Percentiles rank a stretch among this genome's conserved stretches.
Conservation (phyloP, 768 basidiomycete species). For the Filobasidium floriforme region DNA sequence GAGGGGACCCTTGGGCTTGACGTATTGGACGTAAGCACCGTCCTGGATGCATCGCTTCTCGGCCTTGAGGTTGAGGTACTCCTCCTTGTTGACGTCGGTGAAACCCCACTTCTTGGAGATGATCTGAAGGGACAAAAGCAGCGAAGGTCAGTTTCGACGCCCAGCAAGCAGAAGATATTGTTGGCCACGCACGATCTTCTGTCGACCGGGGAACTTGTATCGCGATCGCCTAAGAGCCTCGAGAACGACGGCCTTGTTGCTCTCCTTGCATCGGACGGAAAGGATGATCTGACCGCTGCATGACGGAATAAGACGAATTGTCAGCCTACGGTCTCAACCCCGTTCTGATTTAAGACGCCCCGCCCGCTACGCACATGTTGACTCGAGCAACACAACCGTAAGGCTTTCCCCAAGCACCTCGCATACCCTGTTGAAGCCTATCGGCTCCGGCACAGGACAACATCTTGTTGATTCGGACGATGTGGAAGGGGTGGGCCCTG, state of each 20-base stretch:
- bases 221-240: conserved; percentile 95
- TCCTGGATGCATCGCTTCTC: conserved; percentile 86
- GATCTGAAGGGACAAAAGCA: conserved; percentile 8
- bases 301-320: background rate
- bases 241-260: conserved; percentile 76
- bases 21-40: conserved; percentile 83
- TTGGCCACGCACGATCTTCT: conserved; percentile 63
- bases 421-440: conserved; percentile 66
- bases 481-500: conserved; percentile 96
- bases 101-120: conserved; percentile 91
- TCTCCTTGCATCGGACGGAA: conserved; percentile 84
- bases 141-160: background rate
- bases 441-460: conserved; percentile 98
- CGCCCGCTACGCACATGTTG: conserved; percentile 8
- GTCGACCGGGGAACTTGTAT: conserved; percentile 79
- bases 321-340: too few relatives aligned
- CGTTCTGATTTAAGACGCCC: too few relatives aligned
- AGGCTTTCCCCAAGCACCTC: conserved; percentile 98
- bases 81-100: conserved; percentile 83
- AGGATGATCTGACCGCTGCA: conserved; percentile 91
- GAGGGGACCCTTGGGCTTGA: conserved; percentile 76
- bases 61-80: conserved; percentile 79
- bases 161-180: conserved; percentile 54
- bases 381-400: conserved; percentile 77
- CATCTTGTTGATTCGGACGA: conserved; percentile 99